Conservation (phyloP, 805 yeast species). For the Pichia rugopelliculosa region DNA sequence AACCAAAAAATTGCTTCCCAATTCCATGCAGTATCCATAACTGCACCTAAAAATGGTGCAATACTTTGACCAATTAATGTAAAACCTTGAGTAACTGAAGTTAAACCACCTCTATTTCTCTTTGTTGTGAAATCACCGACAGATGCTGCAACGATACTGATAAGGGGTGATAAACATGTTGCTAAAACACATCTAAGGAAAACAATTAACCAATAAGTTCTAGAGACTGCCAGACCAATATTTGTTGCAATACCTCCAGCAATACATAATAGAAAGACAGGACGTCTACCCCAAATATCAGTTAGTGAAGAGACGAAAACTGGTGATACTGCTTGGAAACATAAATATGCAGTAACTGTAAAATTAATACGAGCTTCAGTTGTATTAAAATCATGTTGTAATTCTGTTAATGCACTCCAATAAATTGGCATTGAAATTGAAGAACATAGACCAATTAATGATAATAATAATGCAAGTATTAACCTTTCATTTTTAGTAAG, state of each 20-base stretch:
- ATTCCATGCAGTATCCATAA: slow-evolving; percentile 42
- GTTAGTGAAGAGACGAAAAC: slow-evolving; percentile 60
- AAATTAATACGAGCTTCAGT: slow-evolving; percentile 54
- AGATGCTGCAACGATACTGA: slow-evolving; percentile 62
- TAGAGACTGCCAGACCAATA: slow-evolving; percentile 55
- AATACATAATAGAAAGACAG: slow-evolving; percentile 50
- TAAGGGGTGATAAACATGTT: slow-evolving; percentile 66
- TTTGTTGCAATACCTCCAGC: slow-evolving; percentile 52
- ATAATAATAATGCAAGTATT: slow-evolving; percentile 34
- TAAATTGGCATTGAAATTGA: slow-evolving; percentile 71
- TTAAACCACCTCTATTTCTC: slow-evolving; percentile 60
- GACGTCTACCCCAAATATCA: slow-evolving; percentile 67
- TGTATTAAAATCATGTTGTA: slow-evolving; percentile 48
- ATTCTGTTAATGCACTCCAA: slow-evolving; percentile 63
- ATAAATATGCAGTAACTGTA: slow-evolving; percentile 68
- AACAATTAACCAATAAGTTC: slow-evolving; percentile 53
- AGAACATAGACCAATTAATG: slow-evolving; percentile 54
- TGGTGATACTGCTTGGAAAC: slow-evolving; percentile 75
- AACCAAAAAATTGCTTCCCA: slow-evolving; percentile 85
- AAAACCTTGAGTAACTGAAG: slow-evolving; percentile 59
- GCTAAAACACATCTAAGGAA: slow-evolving; percentile 72
- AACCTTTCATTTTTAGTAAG: slow-evolving; percentile 35
- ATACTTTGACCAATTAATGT: slow-evolving; percentile 68
- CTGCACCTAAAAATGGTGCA: slow-evolving; percentile 65
- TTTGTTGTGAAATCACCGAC: slow-evolving; percentile 67